phyloP scores from a whole-genome alignment of 805 yeast species.

The Teunomyces barrocoloradensis region DNA sequence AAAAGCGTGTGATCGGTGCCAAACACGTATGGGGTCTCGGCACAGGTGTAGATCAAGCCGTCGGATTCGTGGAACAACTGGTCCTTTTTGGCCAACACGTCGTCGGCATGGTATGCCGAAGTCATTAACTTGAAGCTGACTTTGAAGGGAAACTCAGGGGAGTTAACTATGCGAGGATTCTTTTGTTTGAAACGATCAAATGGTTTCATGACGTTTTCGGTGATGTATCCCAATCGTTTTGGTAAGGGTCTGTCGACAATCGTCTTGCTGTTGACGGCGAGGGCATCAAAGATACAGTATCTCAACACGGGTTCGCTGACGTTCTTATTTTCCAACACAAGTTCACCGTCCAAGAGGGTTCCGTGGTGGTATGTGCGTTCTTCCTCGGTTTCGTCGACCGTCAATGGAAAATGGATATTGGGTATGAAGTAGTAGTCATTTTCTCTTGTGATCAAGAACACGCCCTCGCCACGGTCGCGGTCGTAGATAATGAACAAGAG shows the following conservation, averaged over 20 bases:
- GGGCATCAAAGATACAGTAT: conserved; percentile 87
- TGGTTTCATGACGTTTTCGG: conserved; percentile 78
- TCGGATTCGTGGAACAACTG: conserved; percentile 84
- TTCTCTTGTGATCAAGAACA: conserved; percentile 83
- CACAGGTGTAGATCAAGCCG: conserved; percentile 91
- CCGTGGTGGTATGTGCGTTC: conserved; percentile 73
- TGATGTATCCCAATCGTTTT: conserved; percentile 83
- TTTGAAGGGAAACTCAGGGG: conserved; percentile 72
- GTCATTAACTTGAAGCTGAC: conserved; percentile 87
- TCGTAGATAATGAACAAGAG: conserved; percentile 66
- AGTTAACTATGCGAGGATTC: conserved; percentile 70
- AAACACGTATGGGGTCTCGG: conserved; percentile 78
- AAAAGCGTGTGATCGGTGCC: conserved; percentile 86
- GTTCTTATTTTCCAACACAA: conserved; percentile 73
- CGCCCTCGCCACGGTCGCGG: conserved; percentile 79
- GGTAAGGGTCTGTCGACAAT: conserved; percentile 70
- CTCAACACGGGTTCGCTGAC: conserved; percentile 50
- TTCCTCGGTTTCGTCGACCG: conserved; percentile 37
- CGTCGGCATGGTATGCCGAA: conserved; percentile 70
- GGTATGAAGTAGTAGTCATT: conserved; percentile 82
- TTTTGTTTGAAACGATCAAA: conserved; percentile 64
- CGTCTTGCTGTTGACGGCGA: conserved; percentile 74
- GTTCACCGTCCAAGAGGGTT: conserved; percentile 90
- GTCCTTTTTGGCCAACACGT: conserved; percentile 69
- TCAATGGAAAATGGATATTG: conserved; percentile 76